Base-by-base conservation (phyloP, 202 grass and related monocot genomes). In the Brachypodium distachyon region DNA sequence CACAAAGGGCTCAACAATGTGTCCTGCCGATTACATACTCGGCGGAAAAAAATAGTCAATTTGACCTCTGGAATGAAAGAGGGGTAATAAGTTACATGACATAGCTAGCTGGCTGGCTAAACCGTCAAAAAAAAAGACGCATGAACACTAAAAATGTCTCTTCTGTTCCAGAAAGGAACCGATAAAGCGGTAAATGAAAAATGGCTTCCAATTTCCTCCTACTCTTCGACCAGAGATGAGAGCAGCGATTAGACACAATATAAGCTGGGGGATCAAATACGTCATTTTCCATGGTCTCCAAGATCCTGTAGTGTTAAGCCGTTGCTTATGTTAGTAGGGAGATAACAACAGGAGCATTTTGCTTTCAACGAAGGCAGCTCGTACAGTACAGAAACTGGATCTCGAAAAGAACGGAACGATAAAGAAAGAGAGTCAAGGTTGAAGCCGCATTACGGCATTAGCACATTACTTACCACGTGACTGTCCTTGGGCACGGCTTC, bases 391-490 rank as follows among this genome's bases (percentile, higher is more conserved):
- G 7, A 5, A 42, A 7, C 17, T 36, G n/a, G n/a, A n/a, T n/a
- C n/a, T n/a, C n/a, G n/a, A n/a, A n/a, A n/a, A n/a, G n/a, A n/a
- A n/a, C n/a, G n/a, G n/a, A 36, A 6, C 6, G 33, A 3, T 3
- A 3, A 36, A 36, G 33, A 3, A 36, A 36, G 33, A 36, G 33
- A 6, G 6, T 44, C 5, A 48, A 14, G 40, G 49, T 29, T 26
- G 50, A 65, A 44, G 12, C 33, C 33, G 6, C 33, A n/a, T n/a
- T n/a, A n/a, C 13, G 25, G 8, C 36, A 21, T 6, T 18, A 22
- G 29, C 22, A 22, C 19, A 22, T 3, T 36, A 36, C 33, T 5
- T 67, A 87, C 85, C 85, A 82, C 67, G 9, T 37, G 72, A 31
- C 25, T 26, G 34, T 34, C 69, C 53, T 4, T 23, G 13, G 40